Evolutionary conservation across 2,329 filamentous ascomycete genomes (phyloP).

Genomic region (Fusarium sp.): DNA sequence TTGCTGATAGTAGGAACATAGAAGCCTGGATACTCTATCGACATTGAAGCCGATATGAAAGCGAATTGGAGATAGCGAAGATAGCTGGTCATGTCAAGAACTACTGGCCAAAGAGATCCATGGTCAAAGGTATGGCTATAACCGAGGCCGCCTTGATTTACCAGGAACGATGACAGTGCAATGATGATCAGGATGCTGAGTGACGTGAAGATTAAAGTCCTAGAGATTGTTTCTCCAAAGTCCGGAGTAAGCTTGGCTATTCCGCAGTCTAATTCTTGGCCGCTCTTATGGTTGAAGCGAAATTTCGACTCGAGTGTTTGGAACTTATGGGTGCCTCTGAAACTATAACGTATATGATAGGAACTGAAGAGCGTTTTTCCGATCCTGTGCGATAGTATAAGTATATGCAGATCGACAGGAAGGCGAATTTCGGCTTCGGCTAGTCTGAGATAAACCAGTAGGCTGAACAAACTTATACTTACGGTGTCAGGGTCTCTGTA

Average conservation of each 20-base stretch:
- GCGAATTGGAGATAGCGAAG: background rate
- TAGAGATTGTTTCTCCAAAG: background rate
- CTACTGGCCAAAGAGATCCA: background rate
- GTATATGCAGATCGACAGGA: no score
- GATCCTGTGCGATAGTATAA: background rate
- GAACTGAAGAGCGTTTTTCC: background rate
- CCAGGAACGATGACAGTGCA: background rate
- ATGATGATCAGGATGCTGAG: background rate
- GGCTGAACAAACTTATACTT: background rate
- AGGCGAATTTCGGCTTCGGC: background rate
- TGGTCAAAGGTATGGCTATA: rapidly evolving
- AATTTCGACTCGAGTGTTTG: background rate
- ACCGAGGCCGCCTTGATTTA: background rate
- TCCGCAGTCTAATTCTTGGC: background rate
- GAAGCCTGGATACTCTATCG: background rate
- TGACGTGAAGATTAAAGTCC: background rate
- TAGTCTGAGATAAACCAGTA: background rate
- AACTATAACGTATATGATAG: background rate
- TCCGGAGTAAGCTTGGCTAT: background rate
- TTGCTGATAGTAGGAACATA: background rate
- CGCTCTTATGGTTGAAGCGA: background rate
- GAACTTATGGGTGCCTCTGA: background rate
- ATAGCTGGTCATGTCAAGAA: background rate
- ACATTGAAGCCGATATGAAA: background rate
- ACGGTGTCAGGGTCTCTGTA: background rate